Conservation (phyloP, 371 early-diverging fungal genomes). For the Rhizopus arrhizus region DNA sequence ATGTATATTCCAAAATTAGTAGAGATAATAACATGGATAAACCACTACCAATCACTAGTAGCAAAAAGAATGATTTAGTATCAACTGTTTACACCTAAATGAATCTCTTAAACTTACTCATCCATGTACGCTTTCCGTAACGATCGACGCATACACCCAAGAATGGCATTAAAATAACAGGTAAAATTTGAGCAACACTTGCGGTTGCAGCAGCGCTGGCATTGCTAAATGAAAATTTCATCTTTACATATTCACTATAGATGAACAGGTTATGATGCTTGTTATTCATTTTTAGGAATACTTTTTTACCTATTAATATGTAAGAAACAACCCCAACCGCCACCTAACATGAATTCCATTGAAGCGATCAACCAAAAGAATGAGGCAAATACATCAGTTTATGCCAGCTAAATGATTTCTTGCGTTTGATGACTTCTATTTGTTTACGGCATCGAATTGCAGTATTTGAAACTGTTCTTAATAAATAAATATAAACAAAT, state of each 20-base stretch:
- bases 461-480: slow-evolving; percentile 30
- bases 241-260: slow-evolving; percentile 60
- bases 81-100: neutral
- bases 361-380: slow-evolving; percentile 60
- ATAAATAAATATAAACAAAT: slow-evolving; percentile 52
- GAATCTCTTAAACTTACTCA: slow-evolving; percentile 29
- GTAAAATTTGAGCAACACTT: slow-evolving; percentile 64
- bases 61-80: neutral
- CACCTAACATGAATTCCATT: slow-evolving; percentile 62
- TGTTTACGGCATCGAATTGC: slow-evolving; percentile 22
- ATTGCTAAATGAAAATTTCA: slow-evolving; percentile 56
- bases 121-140: slow-evolving; percentile 53
- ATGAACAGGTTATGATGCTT: neutral
- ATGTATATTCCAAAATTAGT: slow-evolving; percentile 51
- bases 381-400: slow-evolving; percentile 59
- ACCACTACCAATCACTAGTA: slow-evolving; percentile 46
- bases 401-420: slow-evolving; percentile 54
- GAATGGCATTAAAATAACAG: slow-evolving; percentile 65
- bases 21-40: slow-evolving; percentile 46
- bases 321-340: slow-evolving; percentile 69
- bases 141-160: slow-evolving; percentile 61
- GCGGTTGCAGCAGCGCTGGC: slow-evolving; percentile 60
- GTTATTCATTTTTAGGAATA: slow-evolving; percentile 1
- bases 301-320: slow-evolving; percentile 61
- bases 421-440: slow-evolving; percentile 41